phyloP scores from a whole-genome alignment of 169 alveolate genomes.

The Plasmodium vinckei region DNA sequence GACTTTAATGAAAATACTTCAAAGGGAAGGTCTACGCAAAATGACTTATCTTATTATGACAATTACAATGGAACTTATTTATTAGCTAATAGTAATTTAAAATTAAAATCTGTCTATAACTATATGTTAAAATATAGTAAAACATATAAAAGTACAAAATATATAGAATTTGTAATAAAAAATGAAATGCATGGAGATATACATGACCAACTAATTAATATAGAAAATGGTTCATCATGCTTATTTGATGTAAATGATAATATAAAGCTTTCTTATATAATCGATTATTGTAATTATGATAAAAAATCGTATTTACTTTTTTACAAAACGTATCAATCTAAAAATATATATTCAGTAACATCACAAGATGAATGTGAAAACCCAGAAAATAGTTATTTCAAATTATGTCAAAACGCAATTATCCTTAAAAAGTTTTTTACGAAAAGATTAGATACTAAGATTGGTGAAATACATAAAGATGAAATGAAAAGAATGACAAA shows the following conservation, averaged over 20 bases:
- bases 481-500: constrained; percentile 31
- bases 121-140: background rate
- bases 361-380: background rate
- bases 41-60: background rate
- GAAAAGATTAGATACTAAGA: background rate
- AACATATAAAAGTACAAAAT: constrained; percentile 1
- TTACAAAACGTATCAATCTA: constrained; percentile 28
- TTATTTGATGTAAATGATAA: constrained; percentile 28
- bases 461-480: constrained; percentile 8
- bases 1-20: background rate
- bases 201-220: constrained; percentile 42
- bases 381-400: constrained; percentile 17
- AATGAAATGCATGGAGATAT: constrained; percentile 15
- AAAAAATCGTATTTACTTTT: constrained; percentile 26
- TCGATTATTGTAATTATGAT: constrained; percentile 52
- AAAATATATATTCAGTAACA: constrained; percentile 1
- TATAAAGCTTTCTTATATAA: constrained; percentile 10
- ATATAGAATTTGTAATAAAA: constrained; percentile 54
- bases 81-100: constrained; percentile 9
- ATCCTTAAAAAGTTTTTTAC: constrained; percentile 24
- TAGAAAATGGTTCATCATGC: constrained; percentile 17
- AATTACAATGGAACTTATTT: constrained; percentile 40
- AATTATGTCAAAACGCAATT: constrained; percentile 42
- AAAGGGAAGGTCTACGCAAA: background rate
- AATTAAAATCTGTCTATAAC: constrained; percentile 28